phyloP scores from a whole-genome alignment of 176 grass and related monocot genomes.

The Neostapfia colusana region DNA sequence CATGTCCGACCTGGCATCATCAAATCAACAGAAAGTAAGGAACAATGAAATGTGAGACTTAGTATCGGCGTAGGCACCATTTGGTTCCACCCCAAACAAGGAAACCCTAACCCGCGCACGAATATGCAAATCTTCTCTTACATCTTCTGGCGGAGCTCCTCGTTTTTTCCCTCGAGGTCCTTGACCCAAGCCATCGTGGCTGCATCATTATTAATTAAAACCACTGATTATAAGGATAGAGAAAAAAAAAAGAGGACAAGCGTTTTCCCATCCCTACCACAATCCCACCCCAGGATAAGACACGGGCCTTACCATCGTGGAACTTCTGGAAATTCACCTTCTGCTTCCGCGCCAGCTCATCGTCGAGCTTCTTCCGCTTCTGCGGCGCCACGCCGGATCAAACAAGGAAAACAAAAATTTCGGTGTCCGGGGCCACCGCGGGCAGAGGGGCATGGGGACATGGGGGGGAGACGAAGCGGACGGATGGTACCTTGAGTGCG shows the following conservation, averaged over 20 bases:
- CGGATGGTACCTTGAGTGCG: conserved; percentile 44
- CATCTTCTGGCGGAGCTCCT: conserved; percentile 42
- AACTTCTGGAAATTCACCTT: conserved; percentile 26
- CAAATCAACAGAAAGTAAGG: conserved; percentile 10
- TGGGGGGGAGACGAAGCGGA: background rate
- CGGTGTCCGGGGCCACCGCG: background rate
- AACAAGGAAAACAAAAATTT: background rate
- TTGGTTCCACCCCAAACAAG: background rate
- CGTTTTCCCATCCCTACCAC: background rate
- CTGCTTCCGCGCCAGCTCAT: conserved; percentile 33
- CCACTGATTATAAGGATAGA: background rate
- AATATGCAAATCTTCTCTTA: conserved; percentile 34
- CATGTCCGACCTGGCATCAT: conserved; percentile 38
- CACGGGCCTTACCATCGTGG: conserved; percentile 37
- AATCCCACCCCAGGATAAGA: background rate
- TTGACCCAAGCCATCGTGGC: conserved; percentile 32
- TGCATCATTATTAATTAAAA: conserved; percentile 29
- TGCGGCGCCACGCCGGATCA: background rate
- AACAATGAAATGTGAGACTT: background rate
- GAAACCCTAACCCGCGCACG: background rate
- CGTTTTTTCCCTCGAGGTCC: conserved; percentile 46
- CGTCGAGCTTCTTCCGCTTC: conserved; percentile 56
- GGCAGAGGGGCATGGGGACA: background rate
- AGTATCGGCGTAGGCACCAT: background rate
- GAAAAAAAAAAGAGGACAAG: background rate